Percentiles rank a stretch among this genome's conserved stretches.
These are phyloP conservation scores for Mycena crocata DNA, from an alignment of 768 basidiomycete genomes.

Conservation along the genomic window DNA sequence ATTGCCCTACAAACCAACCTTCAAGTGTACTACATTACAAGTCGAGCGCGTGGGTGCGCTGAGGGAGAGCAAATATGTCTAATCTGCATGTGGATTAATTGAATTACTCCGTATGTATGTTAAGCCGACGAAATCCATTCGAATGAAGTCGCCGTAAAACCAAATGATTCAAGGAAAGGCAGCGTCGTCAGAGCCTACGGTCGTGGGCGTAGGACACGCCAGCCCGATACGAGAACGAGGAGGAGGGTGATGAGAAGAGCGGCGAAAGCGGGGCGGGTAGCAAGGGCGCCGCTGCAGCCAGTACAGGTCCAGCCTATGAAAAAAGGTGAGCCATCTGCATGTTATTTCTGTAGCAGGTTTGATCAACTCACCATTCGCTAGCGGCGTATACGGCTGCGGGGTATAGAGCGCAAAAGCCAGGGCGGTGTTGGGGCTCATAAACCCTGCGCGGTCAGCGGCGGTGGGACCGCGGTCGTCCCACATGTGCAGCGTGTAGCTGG, in stretches of 20 bases:
- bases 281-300: slow-evolving; percentile 32
- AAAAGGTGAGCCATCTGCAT: no score
- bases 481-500: slow-evolving; percentile 82
- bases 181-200: not conserved
- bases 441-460: slow-evolving; percentile 69
- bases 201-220: slow-evolving; percentile 59
- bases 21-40: no score
- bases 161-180: no score
- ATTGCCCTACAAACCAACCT: no score
- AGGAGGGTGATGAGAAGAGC: slow-evolving; percentile 67
- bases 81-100: no score
- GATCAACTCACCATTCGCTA: slow-evolving; percentile 59
- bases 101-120: no score
- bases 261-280: slow-evolving; percentile 64
- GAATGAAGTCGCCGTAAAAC: no score
- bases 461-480: slow-evolving; percentile 84
- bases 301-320: slow-evolving; percentile 36
- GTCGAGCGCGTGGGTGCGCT: no score
- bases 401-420: slow-evolving; percentile 88
- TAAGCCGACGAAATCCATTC: no score
- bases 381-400: slow-evolving; percentile 75
- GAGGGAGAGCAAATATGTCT: no score
- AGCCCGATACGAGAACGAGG: slow-evolving; percentile 76
- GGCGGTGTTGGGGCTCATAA: slow-evolving; percentile 74
- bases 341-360: no score